Evolutionary conservation across 257 asterid species (phyloP), one percentile per base, ranked within the genome.

Genomic region (Marsdenia floribunda): DNA sequence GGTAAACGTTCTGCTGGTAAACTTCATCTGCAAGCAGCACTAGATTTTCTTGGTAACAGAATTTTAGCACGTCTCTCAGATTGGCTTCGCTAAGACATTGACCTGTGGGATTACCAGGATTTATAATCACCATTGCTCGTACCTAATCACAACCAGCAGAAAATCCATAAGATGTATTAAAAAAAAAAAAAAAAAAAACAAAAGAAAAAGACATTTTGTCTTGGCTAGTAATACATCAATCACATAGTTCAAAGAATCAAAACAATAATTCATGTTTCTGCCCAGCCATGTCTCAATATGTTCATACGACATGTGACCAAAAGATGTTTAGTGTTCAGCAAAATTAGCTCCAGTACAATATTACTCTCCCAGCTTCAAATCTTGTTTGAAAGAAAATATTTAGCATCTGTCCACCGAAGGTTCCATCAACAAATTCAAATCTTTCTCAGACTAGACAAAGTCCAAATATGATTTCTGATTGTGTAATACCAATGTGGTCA

Each of bases 71-170:
- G 75, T 90, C 92, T 78, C 42, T 84, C 57, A 94, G 87, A 85
- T 94, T 94, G 50, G 92, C 91, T 78, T 63, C 90, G 71, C 99
- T 92, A 40, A 94, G 96, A 76, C 99, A 94, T 80, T 94, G 99
- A 42, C 99, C 99, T 3, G 98, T 94, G 10, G 98, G 99, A 74
- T 94, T 94, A 69, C 99, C 99, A 3, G 99, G 98, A 86, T 94
- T 94, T 79, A 94, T 94, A 68, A 94, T 92, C 89, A 92, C 99
- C 99, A 94, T 94, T 68, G 99, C 99, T 58, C 98, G 89, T 76
- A 94, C 97, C 99, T 94, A 81, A 72, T 72, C 77, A 71, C 76
- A 79, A 55, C 40, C 53, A 54, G 63, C 33, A 75, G 53, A 70
- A 21, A 68, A 57, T 53, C 65, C 44, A 68, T 22, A 55, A 18